Conservation (phyloP, 306 rosid species). For the Acacia melanoxylon region DNA sequence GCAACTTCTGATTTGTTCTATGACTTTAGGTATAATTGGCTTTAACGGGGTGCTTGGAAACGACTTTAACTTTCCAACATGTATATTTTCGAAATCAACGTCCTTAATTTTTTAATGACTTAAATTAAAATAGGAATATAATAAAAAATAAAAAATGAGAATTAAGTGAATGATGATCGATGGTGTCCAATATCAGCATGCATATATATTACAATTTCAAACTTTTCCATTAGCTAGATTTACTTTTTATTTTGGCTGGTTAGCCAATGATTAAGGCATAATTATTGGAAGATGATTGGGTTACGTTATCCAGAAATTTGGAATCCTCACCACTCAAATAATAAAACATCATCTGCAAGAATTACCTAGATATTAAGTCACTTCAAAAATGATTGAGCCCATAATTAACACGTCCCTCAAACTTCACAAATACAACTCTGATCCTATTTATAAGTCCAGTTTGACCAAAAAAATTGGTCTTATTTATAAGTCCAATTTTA, state of each 20-base stretch:
- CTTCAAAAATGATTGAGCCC: conserved; percentile 29
- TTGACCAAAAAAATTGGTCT: no score
- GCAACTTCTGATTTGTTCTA: neutral
- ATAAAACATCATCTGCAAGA: neutral
- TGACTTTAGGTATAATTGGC: no score
- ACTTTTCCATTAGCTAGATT: neutral
- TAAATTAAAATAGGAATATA: no score
- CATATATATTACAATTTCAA: no score
- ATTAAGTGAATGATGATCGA: neutral
- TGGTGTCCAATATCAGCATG: neutral
- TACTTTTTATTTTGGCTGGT: neutral
- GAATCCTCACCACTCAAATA: neutral
- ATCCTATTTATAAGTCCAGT: no score
- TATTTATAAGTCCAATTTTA: no score
- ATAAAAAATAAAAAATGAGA: no score
- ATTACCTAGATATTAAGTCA: conserved; percentile 4
- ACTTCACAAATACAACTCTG: conserved; percentile 2
- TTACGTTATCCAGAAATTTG: neutral
- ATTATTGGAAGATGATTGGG: neutral
- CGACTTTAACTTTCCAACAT: neutral
- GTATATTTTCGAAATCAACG: neutral
- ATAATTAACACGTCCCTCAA: neutral
- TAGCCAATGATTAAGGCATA: neutral
- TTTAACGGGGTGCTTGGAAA: neutral
- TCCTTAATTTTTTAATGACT: neutral